A percentile compares a stretch with the other conserved stretches of the same genome.
Evolutionary conservation across 1,139 yeast species (phyloP).

Genomic region (Scheffersomyces segobiensis): DNA sequence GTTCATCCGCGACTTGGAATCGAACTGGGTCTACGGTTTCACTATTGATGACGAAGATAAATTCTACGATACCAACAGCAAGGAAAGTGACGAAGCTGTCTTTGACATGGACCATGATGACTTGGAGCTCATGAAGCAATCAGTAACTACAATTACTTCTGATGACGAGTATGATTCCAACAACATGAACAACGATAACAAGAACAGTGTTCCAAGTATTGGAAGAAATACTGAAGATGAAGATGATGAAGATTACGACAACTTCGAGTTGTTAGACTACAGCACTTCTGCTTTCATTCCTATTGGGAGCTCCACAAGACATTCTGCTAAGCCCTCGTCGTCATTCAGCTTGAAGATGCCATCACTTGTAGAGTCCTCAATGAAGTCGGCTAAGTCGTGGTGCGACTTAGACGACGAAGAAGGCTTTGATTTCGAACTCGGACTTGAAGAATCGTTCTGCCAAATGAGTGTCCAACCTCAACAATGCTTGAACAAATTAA

Average conservation of each 20-base stretch:
- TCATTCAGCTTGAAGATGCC: slow-evolving; percentile 18
- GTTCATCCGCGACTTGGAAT: slow-evolving; percentile 30
- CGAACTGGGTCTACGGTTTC: slow-evolving; percentile 32
- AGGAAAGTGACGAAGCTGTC: slow-evolving; percentile 14
- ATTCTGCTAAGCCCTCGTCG: slow-evolving; percentile 1
- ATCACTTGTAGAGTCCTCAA: slow-evolving; percentile 32
- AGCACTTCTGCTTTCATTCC: slow-evolving; percentile 9
- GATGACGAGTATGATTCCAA: slow-evolving; percentile 27
- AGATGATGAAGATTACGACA: slow-evolving; percentile 9
- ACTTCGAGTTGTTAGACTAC: slow-evolving; percentile 9
- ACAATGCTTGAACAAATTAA: background rate
- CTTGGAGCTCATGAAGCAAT: slow-evolving; percentile 8
- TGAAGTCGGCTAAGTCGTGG: slow-evolving; percentile 34
- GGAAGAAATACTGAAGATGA: slow-evolving; percentile 17
- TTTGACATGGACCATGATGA: slow-evolving; percentile 37
- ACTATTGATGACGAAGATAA: slow-evolving; percentile 36
- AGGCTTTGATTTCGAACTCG: slow-evolving; percentile 9
- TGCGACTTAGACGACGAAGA: slow-evolving; percentile 35
- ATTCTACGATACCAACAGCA: slow-evolving; percentile 14
- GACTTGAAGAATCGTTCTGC: background rate
- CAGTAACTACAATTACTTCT: background rate
- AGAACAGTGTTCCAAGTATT: slow-evolving; percentile 34
- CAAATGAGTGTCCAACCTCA: background rate
- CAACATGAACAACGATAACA: slow-evolving; percentile 10
- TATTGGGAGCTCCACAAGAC: slow-evolving; percentile 5